These are phyloP conservation scores for Basidiobolus heterosporus DNA, from an alignment of 371 early-diverging fungal genomes.

Conservation along the genomic window DNA sequence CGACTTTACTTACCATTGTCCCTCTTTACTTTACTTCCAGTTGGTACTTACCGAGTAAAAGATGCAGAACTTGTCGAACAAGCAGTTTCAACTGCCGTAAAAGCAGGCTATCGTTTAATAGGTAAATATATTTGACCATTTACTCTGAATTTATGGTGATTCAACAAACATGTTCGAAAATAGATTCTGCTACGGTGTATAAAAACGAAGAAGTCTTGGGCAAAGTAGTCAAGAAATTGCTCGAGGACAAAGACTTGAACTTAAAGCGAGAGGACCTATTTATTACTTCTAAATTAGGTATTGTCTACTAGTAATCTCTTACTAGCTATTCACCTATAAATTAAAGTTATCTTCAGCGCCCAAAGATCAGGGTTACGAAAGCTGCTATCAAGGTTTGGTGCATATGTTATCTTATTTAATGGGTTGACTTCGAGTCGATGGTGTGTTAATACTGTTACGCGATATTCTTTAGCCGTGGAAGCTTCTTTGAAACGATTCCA, in stretches of 20 bases:
- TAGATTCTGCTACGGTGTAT: slow-evolving; percentile 62
- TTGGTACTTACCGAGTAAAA: slow-evolving; percentile 55
- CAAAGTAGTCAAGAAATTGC: slow-evolving; percentile 32
- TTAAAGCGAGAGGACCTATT: slow-evolving; percentile 71
- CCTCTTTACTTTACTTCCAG: slow-evolving; percentile 10
- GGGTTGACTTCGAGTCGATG: too few relatives aligned
- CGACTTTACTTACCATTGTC: not conserved
- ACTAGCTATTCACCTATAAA: not conserved
- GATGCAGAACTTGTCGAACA: slow-evolving; percentile 22
- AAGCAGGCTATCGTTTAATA: slow-evolving; percentile 47
- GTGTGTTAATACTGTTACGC: too few relatives aligned
- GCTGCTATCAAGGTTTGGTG: slow-evolving; percentile 31
- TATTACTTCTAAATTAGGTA: slow-evolving; percentile 85
- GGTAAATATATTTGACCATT: slow-evolving; percentile 18
- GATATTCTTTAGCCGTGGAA: slow-evolving; percentile 24
- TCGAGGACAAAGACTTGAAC: slow-evolving; percentile 29
- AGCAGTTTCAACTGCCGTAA: slow-evolving; percentile 34
- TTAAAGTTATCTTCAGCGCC: slow-evolving; percentile 35
- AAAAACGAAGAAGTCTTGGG: slow-evolving; percentile 77
- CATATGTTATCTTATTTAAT: too few relatives aligned
- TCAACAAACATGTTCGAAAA: not conserved
- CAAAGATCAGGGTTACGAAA: slow-evolving; percentile 59
- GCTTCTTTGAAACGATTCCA: slow-evolving; percentile 38
- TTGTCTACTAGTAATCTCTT: slow-evolving; percentile 5
- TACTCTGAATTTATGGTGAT: not conserved